A percentile compares a stretch with the other conserved stretches of the same genome.
These are phyloP conservation scores for Penicillium tannophilum DNA, from an alignment of 495 filamentous ascomycete genomes.

Conservation along the genomic window DNA sequence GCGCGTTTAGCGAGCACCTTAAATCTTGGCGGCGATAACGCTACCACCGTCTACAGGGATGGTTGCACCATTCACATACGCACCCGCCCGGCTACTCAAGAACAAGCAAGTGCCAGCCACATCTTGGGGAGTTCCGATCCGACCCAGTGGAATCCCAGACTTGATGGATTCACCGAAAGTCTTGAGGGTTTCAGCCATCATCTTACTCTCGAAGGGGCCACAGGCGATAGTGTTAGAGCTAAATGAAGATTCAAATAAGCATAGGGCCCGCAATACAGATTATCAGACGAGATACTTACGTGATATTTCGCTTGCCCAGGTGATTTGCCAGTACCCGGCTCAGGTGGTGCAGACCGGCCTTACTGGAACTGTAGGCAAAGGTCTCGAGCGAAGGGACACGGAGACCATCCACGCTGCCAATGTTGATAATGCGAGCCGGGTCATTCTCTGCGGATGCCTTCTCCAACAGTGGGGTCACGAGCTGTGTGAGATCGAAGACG, in stretches of 20 bases:
- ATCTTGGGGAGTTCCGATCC: conserved; percentile 72
- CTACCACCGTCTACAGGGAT: conserved; percentile 72
- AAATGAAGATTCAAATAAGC: background rate
- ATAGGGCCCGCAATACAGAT: background rate
- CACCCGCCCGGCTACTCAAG: conserved; percentile 68
- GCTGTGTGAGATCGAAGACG: conserved; percentile 76
- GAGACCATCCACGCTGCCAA: conserved; percentile 71
- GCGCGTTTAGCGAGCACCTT: conserved; percentile 18
- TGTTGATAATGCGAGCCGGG: conserved; percentile 72
- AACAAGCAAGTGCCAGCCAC: conserved; percentile 78
- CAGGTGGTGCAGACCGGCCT: conserved; percentile 75
- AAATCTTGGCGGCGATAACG: conserved; percentile 56
- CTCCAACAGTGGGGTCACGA: conserved; percentile 72
- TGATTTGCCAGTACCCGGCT: conserved; percentile 71
- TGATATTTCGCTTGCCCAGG: conserved; percentile 69
- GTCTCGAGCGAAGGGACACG: conserved; percentile 69
- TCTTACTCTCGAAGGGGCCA: conserved; percentile 80
- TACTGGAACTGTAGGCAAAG: conserved; percentile 73
- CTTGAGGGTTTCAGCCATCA: conserved; percentile 75
- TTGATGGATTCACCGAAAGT: conserved; percentile 63
- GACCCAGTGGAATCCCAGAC: conserved; percentile 63
- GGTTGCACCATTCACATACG: conserved; percentile 77
- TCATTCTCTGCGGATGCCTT: conserved; percentile 46
- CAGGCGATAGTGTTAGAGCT: conserved; percentile 70
- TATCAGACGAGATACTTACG: conserved; percentile 39